phyloP scores from a whole-genome alignment of 192 early-diverging fungal species.

The Endogone sp. region DNA sequence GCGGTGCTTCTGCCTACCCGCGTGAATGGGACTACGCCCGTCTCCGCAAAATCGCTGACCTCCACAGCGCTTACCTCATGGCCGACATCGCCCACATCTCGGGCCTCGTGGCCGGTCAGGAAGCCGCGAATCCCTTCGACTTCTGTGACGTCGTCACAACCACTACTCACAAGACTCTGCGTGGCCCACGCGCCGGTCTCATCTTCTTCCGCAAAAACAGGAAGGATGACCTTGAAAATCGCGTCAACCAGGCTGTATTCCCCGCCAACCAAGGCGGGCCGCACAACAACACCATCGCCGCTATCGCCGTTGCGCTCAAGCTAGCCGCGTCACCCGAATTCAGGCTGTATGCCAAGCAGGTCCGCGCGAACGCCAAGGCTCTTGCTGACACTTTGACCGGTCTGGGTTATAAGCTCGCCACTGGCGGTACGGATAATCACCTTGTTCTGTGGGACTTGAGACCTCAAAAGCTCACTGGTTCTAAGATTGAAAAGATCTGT shows the following conservation, averaged over 20 bases:
- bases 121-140: constrained; percentile 92
- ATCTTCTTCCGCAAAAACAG: constrained; percentile 95
- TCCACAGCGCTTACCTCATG: constrained; percentile 95
- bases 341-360: constrained; percentile 92
- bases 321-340: constrained; percentile 94
- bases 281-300: constrained; percentile 99
- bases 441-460: constrained; percentile 97
- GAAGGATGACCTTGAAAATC: constrained; percentile 89
- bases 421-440: constrained; percentile 98
- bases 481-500: constrained; percentile 99
- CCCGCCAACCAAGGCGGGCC: constrained; percentile 99
- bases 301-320: constrained; percentile 95
- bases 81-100: constrained; percentile 99
- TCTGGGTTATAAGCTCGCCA: constrained; percentile 91
- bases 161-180: constrained; percentile 99
- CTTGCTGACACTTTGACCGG: constrained; percentile 72
- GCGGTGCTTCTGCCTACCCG: constrained; percentile 97
- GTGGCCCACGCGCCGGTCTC: constrained; percentile 97
- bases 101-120: constrained; percentile 89
- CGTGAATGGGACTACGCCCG: constrained; percentile 99
- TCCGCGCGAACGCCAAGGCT: constrained; percentile 88
- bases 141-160: constrained; percentile 99
- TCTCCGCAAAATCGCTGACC: constrained; percentile 95
- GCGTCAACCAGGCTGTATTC: constrained; percentile 99
- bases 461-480: constrained; percentile 87